Evolutionary conservation across 371 early-diverging fungal genomes (phyloP).

Genomic region (Ordospora pajunii): DNA sequence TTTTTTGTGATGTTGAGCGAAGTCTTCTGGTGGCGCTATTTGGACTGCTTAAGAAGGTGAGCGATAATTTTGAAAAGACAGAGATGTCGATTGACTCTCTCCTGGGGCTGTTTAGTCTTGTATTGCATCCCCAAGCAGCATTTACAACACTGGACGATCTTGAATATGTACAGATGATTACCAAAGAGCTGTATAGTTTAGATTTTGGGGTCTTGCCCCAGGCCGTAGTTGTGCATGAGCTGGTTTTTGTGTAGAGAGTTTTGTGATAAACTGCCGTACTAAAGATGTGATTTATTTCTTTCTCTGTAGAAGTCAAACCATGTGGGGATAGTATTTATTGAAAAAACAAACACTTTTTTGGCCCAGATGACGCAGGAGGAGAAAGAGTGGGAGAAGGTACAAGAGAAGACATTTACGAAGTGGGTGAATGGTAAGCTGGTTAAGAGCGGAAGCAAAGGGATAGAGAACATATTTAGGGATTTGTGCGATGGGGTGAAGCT

Average conservation of each 20-base stretch:
- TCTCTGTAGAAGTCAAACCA: neutral
- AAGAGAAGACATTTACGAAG: slow-evolving; percentile 66
- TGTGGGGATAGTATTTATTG: no score
- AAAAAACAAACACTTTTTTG: neutral
- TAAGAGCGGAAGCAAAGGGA: slow-evolving; percentile 63
- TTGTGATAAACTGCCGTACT: neutral
- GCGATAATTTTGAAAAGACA: slow-evolving; percentile 6
- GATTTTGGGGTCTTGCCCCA: slow-evolving; percentile 18
- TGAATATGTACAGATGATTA: neutral
- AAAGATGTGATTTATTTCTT: neutral
- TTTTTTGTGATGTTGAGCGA: slow-evolving; percentile 10
- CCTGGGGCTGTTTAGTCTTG: slow-evolving; percentile 14
- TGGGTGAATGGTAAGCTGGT: slow-evolving; percentile 83
- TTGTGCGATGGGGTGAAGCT: slow-evolving; percentile 68
- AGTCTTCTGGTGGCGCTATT: neutral
- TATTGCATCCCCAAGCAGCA: neutral
- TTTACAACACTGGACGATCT: slow-evolving; percentile 15
- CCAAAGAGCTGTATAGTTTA: slow-evolving; percentile 2
- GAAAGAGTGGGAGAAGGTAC: slow-evolving; percentile 63
- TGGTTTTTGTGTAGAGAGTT: slow-evolving; percentile 11
- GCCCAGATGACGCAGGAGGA: slow-evolving; percentile 25
- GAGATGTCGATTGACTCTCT: slow-evolving; percentile 18
- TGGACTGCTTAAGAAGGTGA: slow-evolving; percentile 1
- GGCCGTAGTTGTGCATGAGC: neutral
- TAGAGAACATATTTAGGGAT: slow-evolving; percentile 66